These are phyloP conservation scores for Lactifluus piperatus DNA, from an alignment of 768 basidiomycete species.

Conservation along the genomic window DNA sequence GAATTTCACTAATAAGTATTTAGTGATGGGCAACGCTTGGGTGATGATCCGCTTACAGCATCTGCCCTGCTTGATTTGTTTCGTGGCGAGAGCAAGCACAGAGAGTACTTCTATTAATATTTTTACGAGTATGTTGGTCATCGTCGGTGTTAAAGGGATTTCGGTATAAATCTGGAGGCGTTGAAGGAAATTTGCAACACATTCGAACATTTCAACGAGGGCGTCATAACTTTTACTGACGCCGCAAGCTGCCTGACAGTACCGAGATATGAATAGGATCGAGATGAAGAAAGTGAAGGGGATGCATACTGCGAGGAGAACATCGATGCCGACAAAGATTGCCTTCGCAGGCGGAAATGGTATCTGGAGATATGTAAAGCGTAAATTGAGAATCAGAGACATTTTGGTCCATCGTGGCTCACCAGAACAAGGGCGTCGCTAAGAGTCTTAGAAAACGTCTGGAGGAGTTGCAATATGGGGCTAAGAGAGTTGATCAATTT, in stretches of 20 bases:
- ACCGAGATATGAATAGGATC: background rate
- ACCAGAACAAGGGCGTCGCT: background rate
- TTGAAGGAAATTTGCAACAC: background rate
- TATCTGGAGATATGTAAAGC: background rate
- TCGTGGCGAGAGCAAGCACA: background rate
- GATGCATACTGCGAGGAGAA: background rate
- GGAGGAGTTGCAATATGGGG: background rate
- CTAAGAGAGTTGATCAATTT: background rate
- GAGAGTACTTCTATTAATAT: background rate
- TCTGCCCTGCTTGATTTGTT: background rate
- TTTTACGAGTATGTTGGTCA: background rate
- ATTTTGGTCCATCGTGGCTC: background rate
- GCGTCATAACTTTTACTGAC: background rate
- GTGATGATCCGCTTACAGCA: background rate
- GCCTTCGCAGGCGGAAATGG: background rate
- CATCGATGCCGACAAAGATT: background rate
- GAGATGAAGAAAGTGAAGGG: background rate
- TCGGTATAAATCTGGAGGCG: background rate
- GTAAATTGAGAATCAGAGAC: background rate
- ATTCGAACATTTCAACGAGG: background rate
- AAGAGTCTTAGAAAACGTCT: background rate
- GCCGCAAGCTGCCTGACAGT: background rate
- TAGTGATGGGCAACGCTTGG: background rate
- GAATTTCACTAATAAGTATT: background rate
- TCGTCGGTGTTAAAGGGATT: background rate